Conservation (phyloP, 2,329 filamentous ascomycete species). For the Lachnellula occidentalis region DNA sequence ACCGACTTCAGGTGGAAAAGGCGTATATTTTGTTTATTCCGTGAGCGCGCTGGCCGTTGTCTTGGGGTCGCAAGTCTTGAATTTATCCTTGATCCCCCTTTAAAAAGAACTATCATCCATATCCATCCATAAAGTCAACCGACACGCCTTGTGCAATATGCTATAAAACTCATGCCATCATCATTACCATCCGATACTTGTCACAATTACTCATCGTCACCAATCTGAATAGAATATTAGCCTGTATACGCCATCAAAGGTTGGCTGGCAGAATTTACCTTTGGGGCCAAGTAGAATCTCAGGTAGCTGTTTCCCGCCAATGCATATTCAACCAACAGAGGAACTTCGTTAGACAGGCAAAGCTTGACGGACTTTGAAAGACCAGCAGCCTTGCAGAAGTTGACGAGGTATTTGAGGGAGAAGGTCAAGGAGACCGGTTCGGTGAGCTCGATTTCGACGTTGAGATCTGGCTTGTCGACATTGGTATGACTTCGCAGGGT, state of each 20-base stretch:
- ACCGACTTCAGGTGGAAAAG: constrained; percentile 2
- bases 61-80: not conserved
- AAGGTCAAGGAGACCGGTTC: constrained; percentile 95
- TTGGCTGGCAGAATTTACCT: constrained; percentile 50
- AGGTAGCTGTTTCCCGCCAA: constrained; percentile 79
- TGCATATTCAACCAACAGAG: constrained; percentile 88
- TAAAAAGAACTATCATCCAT: constrained; percentile 14
- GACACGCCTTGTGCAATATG: constrained; percentile 28
- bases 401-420: constrained; percentile 98
- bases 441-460: constrained; percentile 82
- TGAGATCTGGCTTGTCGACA: constrained; percentile 80
- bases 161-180: constrained; percentile 24
- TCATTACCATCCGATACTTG: constrained; percentile 20
- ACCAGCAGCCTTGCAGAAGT: constrained; percentile 97
- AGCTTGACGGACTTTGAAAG: constrained; percentile 81
- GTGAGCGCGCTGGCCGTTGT: constrained; percentile 6
- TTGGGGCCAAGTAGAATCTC: constrained; percentile 96
- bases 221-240: constrained; percentile 50
- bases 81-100: not conserved
- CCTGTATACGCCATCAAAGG: not conserved
- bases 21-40: constrained; percentile 14
- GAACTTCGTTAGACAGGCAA: constrained; percentile 92
- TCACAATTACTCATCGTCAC: constrained; percentile 52
- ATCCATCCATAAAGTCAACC: constrained; percentile 31
- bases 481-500: constrained; percentile 84